Percentiles rank a stretch among this genome's conserved stretches.
These are phyloP conservation scores for Clarireedia hainanense DNA, from an alignment of 2,329 filamentous ascomycete genomes.

Conservation along the genomic window DNA sequence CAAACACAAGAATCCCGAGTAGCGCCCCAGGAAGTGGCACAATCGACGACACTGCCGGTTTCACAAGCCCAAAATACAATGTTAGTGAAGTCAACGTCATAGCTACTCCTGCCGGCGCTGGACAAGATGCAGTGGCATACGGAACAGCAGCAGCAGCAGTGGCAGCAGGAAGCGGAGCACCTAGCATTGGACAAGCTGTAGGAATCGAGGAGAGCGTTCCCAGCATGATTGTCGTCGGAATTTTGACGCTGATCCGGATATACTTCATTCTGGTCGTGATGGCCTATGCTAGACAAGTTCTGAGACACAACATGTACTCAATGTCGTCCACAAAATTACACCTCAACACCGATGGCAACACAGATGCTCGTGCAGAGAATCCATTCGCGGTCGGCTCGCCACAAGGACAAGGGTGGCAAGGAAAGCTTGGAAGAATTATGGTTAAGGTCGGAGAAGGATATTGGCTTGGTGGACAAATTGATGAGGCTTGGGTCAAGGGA, in stretches of 20 bases:
- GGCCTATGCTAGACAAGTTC: constrained; percentile 69
- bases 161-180: constrained; percentile 31
- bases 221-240: constrained; percentile 68
- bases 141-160: constrained; percentile 31
- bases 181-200: constrained; percentile 54
- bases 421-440: constrained; percentile 72
- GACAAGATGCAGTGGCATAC: constrained; percentile 46
- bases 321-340: constrained; percentile 29
- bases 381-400: constrained; percentile 62
- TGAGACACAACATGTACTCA: constrained; percentile 59
- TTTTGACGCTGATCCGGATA: constrained; percentile 66
- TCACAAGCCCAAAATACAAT: constrained; percentile 56
- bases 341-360: constrained; percentile 27
- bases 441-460: constrained; percentile 65
- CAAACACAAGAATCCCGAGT: constrained; percentile 35
- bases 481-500: constrained; percentile 61
- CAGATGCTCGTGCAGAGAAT: constrained; percentile 49
- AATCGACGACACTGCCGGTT: constrained; percentile 56
- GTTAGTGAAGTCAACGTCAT: constrained; percentile 48
- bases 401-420: constrained; percentile 73
- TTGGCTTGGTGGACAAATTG: constrained; percentile 64
- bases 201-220: constrained; percentile 60
- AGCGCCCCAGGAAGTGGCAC: constrained; percentile 29
- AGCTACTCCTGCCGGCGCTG: constrained; percentile 39
- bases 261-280: constrained; percentile 84